Conservation (phyloP, 306 rosid genomes). For the Corylus avellana region DNA sequence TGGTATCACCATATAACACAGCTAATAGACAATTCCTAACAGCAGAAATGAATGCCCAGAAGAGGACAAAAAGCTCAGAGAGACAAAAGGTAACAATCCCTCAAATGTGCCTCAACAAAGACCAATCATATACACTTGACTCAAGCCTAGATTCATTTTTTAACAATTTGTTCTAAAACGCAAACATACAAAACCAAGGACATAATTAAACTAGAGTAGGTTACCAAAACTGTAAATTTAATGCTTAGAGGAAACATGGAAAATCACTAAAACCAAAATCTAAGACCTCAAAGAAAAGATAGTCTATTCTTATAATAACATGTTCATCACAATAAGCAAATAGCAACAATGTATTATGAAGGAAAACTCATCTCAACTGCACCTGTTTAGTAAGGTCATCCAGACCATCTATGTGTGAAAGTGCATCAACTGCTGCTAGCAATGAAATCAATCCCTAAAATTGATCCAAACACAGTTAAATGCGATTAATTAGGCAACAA, state of each 20-base stretch:
- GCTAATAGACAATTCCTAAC: not conserved
- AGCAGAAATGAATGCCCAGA: conserved; percentile 7
- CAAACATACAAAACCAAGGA: conserved; percentile 5
- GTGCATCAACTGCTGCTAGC: conserved; percentile 85
- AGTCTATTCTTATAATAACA: not conserved
- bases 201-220: conserved; percentile 13
- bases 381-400: conserved; percentile 77
- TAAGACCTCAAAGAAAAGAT: conserved; percentile 13
- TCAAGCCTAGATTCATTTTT: not conserved
- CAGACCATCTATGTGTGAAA: conserved; percentile 65
- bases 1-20: no score
- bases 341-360: not conserved
- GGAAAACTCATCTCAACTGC: conserved; percentile 20
- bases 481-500: conserved; percentile 11
- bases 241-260: not conserved
- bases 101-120: conserved; percentile 7
- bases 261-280: conserved; percentile 1
- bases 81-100: conserved; percentile 19
- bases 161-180: conserved; percentile 8
- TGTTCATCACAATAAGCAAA: not conserved
- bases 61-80: conserved; percentile 16
- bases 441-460: conserved; percentile 81
- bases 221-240: not conserved
- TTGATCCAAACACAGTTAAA: conserved; percentile 22
- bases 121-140: conserved; percentile 2